These are phyloP conservation scores for Aquanectria penicillioides DNA, from an alignment of 2,329 filamentous ascomycete genomes.

Conservation along the genomic window DNA sequence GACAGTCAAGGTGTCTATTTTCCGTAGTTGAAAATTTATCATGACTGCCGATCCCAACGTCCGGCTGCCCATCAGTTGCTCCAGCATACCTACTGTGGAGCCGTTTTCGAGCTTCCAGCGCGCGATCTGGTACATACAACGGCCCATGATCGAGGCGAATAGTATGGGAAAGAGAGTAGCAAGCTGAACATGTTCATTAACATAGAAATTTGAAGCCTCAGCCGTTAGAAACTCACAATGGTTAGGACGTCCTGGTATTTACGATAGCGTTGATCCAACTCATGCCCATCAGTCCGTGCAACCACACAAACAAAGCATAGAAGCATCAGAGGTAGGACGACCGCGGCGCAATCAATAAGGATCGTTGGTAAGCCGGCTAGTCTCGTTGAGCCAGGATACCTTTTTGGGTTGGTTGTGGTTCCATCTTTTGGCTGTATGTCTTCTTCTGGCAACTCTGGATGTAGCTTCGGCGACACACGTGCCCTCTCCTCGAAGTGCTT, in stretches of 20 bases:
- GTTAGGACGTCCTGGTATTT: background rate
- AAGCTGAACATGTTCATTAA: background rate
- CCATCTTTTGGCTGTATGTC: no score
- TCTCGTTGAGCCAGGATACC: no score
- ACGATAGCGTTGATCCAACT: no score
- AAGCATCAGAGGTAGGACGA: no score
- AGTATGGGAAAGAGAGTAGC: slow-evolving; percentile 20
- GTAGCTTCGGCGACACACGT: no score
- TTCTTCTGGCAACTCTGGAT: no score
- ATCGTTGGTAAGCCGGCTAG: no score
- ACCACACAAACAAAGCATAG: no score
- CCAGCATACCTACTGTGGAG: background rate
- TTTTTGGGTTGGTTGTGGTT: no score
- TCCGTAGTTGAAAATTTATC: slow-evolving; percentile 6
- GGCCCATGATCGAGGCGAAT: slow-evolving; percentile 22
- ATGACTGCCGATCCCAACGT: slow-evolving; percentile 14
- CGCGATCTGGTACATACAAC: slow-evolving; percentile 10
- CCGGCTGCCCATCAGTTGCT: slow-evolving; percentile 25
- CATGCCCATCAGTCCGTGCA: no score
- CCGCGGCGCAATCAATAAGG: no score
- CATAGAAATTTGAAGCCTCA: background rate
- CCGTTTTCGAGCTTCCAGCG: slow-evolving; percentile 23
- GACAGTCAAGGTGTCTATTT: background rate
- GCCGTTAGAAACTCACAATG: background rate
- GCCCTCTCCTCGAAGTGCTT: no score